These are phyloP conservation scores for Citrus australasica DNA, from an alignment of 345 rosid species.

Conservation along the genomic window DNA sequence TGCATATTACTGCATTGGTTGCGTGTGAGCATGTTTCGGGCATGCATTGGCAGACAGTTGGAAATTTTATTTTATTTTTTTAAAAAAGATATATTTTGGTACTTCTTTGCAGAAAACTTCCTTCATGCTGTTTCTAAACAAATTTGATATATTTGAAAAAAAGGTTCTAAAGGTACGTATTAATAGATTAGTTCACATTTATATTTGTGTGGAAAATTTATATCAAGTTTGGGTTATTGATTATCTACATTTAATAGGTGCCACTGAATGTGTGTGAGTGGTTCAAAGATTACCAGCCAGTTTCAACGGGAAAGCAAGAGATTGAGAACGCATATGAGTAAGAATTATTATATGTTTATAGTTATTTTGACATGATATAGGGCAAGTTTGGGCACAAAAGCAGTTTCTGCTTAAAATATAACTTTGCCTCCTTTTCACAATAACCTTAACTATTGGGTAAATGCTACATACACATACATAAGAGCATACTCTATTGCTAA, in stretches of 20 bases:
- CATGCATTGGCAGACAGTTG: not conserved
- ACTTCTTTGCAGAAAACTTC: constrained; percentile 81
- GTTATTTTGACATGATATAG: not conserved
- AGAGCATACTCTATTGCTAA: not conserved
- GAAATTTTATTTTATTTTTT: not conserved
- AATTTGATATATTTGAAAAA: constrained; percentile 95
- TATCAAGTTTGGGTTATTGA: constrained; percentile 4
- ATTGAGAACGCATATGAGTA: constrained; percentile 96
- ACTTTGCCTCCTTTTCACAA: not conserved
- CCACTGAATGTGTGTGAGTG: constrained; percentile 86
- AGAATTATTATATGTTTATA: constrained; percentile 19
- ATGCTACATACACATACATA: not conserved
- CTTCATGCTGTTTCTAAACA: constrained; percentile 94
- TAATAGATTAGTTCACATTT: not conserved
- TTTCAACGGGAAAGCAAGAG: constrained; percentile 89
- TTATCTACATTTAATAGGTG: constrained; percentile 43
- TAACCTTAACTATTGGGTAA: not conserved
- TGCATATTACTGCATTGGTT: not conserved
- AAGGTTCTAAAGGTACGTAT: constrained; percentile 77
- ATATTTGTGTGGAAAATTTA: not conserved
- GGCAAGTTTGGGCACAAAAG: not conserved
- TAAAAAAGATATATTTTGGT: not conserved
- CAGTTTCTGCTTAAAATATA: not conserved
- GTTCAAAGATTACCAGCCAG: constrained; percentile 94
- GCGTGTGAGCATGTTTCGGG: not conserved